A percentile compares a stretch with the other conserved stretches of the same genome.
Conservation (phyloP, 1,284 basidiomycete species). For the Leccinum griseonigrum region DNA sequence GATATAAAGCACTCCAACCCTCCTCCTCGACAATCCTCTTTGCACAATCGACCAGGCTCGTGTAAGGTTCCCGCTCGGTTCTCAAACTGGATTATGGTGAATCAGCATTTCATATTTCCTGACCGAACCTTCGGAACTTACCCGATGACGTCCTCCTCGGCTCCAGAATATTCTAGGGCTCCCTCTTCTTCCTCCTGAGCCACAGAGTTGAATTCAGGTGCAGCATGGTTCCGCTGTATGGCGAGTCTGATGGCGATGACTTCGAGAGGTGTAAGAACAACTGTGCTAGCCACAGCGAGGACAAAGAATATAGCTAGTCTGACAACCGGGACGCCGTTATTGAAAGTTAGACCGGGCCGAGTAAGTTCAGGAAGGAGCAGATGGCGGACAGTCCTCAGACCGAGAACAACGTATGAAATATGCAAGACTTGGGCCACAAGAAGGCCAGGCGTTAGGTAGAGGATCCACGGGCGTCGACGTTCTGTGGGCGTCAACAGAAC, state of each 20-base stretch:
- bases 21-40: slow-evolving; percentile 84
- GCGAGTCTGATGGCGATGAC: slow-evolving; percentile 79
- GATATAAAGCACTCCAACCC: slow-evolving; percentile 73
- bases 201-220: slow-evolving; percentile 67
- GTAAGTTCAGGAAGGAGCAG: slow-evolving; percentile 60
- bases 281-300: slow-evolving; percentile 59
- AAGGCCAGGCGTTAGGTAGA: slow-evolving; percentile 85
- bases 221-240: slow-evolving; percentile 81
- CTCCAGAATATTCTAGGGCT: slow-evolving; percentile 65
- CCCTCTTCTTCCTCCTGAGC: slow-evolving; percentile 72
- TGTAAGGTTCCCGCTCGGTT: slow-evolving; percentile 84
- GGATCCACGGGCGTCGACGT: slow-evolving; percentile 71
- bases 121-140: slow-evolving; percentile 30
- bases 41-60: slow-evolving; percentile 73
- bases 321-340: slow-evolving; percentile 42
- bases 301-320: slow-evolving; percentile 61
- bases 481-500: slow-evolving; percentile 82
- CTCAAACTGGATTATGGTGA: slow-evolving; percentile 50
- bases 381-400: slow-evolving; percentile 63
- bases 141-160: slow-evolving; percentile 87
- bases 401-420: slow-evolving; percentile 64
- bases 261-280: slow-evolving; percentile 76
- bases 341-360: slow-evolving; percentile 24
- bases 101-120: not conserved
- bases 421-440: slow-evolving; percentile 68